These are phyloP conservation scores for Eimeria tenella DNA, from an alignment of 169 alveolate species.

Conservation along the genomic window DNA sequence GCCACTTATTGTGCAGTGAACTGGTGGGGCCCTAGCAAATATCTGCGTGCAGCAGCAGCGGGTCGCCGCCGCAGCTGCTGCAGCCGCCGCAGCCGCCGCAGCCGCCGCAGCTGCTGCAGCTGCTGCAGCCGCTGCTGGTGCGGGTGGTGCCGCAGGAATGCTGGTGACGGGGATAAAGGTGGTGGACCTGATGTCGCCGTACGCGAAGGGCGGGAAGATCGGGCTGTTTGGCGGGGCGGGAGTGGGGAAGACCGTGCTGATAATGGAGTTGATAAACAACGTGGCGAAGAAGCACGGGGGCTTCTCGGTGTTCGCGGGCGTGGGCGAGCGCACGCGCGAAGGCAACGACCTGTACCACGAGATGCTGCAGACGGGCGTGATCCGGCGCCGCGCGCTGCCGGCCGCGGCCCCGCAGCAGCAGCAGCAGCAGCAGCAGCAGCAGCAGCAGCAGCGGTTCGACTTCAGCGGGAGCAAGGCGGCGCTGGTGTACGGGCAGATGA, in stretches of 20 bases:
- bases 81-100: too few relatives aligned
- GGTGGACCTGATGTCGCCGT: slow-evolving; percentile 98
- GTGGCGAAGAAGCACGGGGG: slow-evolving; percentile 99
- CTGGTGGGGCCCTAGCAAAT: too few relatives aligned
- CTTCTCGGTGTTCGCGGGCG: slow-evolving; percentile 98
- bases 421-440: background rate
- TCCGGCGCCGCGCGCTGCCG: slow-evolving; percentile 43
- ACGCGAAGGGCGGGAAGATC: slow-evolving; percentile 98
- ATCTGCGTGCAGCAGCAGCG: too few relatives aligned
- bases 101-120: too few relatives aligned
- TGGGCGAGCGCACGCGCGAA: slow-evolving; percentile 99
- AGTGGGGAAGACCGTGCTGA: slow-evolving; percentile 99
- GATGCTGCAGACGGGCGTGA: slow-evolving; percentile 89
- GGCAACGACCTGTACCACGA: slow-evolving; percentile 99
- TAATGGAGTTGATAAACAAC: slow-evolving; percentile 98
- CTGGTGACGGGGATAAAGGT: slow-evolving; percentile 88
- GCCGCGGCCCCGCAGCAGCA: background rate
- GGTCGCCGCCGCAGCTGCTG: too few relatives aligned
- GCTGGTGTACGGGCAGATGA: slow-evolving; percentile 99
- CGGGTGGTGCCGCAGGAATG: background rate
- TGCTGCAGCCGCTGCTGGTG: background rate
- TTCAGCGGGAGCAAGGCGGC: slow-evolving; percentile 97
- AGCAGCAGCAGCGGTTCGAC: slow-evolving; percentile 87
- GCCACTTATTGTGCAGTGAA: too few relatives aligned
- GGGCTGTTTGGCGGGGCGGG: slow-evolving; percentile 99